Percentiles rank a stretch among this genome's conserved stretches.
Conservation (phyloP, 1,284 basidiomycete species). For the Leccinum brunneo-olivaceum region DNA sequence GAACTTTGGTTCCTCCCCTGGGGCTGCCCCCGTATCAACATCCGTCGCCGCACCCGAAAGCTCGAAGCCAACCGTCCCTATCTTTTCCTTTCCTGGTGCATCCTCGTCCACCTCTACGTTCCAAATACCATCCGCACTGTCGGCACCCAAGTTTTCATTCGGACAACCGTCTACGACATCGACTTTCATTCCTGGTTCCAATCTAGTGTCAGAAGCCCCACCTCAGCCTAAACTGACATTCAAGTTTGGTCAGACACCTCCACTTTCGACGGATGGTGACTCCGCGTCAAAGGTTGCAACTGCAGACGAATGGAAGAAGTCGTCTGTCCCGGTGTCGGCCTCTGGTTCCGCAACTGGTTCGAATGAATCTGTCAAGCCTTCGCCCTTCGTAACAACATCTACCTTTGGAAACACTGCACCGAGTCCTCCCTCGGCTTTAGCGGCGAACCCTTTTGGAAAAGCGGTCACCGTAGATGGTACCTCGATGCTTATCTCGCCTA, state of each 20-base stretch:
- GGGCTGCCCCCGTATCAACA: slow-evolving; percentile 3
- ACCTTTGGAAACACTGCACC: slow-evolving; percentile 14
- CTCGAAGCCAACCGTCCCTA: slow-evolving; percentile 14
- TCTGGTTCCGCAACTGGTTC: slow-evolving; percentile 9
- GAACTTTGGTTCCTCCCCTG: slow-evolving; percentile 21
- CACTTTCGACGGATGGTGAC: slow-evolving; percentile 9
- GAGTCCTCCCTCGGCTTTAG: slow-evolving; percentile 2
- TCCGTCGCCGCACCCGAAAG: slow-evolving; percentile 7
- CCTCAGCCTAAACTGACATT: slow-evolving; percentile 19
- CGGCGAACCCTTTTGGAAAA: slow-evolving; percentile 13
- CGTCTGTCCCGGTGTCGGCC: slow-evolving; percentile 10
- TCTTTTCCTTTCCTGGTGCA: slow-evolving; percentile 19
- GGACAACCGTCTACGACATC: slow-evolving; percentile 17
- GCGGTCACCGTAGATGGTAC: not conserved
- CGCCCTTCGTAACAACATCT: slow-evolving; percentile 12
- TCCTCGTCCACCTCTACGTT: slow-evolving; percentile 9
- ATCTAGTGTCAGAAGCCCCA: slow-evolving; percentile 5
- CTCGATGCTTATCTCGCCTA: slow-evolving; percentile 8
- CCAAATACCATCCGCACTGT: slow-evolving; percentile 3
- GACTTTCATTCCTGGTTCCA: slow-evolving; percentile 7
- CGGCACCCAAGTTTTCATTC: slow-evolving; percentile 26
- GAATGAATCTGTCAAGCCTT: slow-evolving; percentile 17
- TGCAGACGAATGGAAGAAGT: slow-evolving; percentile 14
- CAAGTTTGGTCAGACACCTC: slow-evolving; percentile 18
- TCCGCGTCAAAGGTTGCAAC: not conserved